Evolutionary conservation across 2,329 filamentous ascomycete species (phyloP).

Genomic region (Neonectria ditissima): DNA sequence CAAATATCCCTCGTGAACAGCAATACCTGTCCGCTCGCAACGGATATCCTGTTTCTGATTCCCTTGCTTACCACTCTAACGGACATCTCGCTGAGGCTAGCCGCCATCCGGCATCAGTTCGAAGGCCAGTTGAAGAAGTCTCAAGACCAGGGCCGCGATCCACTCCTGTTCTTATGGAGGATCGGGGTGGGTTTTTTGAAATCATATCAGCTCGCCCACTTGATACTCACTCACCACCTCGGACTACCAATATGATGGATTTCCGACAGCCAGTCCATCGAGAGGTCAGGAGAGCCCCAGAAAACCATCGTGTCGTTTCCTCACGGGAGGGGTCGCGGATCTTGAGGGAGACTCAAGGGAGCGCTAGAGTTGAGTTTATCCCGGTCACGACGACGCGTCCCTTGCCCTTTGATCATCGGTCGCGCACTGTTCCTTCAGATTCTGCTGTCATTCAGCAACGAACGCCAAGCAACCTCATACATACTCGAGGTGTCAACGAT

Average conservation of each 20-base stretch:
- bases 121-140: constrained; percentile 48
- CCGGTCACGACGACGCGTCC: constrained; percentile 29
- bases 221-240: constrained; percentile 27
- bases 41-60: constrained; percentile 21
- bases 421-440: constrained; percentile 25
- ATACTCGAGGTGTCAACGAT: constrained; percentile 19
- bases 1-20: constrained; percentile 23
- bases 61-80: constrained; percentile 29
- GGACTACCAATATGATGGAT: constrained; percentile 30
- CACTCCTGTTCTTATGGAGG: constrained; percentile 55
- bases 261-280: constrained; percentile 25
- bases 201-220: constrained; percentile 42
- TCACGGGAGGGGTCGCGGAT: constrained; percentile 40
- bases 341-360: constrained; percentile 32
- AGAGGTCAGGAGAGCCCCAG: constrained; percentile 27
- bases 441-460: constrained; percentile 24
- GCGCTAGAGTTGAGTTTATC: constrained; percentile 36
- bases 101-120: constrained; percentile 34
- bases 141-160: constrained; percentile 47
- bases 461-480: constrained; percentile 10
- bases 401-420: constrained; percentile 19
- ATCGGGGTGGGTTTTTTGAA: constrained; percentile 54
- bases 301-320: constrained; percentile 34
- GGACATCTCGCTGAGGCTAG: constrained; percentile 32
- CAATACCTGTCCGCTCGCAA: constrained; percentile 24